phyloP scores from a whole-genome alignment of 768 basidiomycete genomes.

The Leccinum rimulosum region DNA sequence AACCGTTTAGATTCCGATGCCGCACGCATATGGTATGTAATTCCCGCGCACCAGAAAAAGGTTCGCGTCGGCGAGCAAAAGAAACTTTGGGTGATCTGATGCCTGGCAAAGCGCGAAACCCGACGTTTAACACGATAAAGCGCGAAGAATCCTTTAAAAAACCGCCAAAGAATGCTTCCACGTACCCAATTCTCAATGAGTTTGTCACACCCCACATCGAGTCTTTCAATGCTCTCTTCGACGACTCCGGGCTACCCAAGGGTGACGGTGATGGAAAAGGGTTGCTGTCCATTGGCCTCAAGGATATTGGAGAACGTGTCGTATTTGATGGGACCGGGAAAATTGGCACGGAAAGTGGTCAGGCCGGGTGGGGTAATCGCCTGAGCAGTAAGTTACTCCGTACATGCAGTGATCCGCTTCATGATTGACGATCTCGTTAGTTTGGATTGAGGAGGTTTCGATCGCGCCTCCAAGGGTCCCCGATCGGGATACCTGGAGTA shows the following conservation, averaged over 20 bases:
- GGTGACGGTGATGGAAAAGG: slow-evolving; percentile 80
- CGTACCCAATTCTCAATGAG: slow-evolving; percentile 82
- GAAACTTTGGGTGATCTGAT: slow-evolving; percentile 31
- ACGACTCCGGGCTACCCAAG: slow-evolving; percentile 77
- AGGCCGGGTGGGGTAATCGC: slow-evolving; percentile 73
- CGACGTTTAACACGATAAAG: slow-evolving; percentile 78
- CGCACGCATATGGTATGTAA: slow-evolving; percentile 20
- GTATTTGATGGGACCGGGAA: slow-evolving; percentile 79
- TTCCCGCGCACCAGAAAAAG: slow-evolving; percentile 23
- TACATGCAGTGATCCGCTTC: slow-evolving; percentile 8
- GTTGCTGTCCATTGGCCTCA: slow-evolving; percentile 70
- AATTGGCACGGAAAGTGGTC: slow-evolving; percentile 50
- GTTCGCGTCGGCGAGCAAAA: not conserved
- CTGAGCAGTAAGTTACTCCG: slow-evolving; percentile 65
- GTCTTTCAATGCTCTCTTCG: slow-evolving; percentile 95
- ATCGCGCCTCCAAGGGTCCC: slow-evolving; percentile 85
- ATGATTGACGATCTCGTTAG: slow-evolving; percentile 41
- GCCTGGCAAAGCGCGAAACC: slow-evolving; percentile 49
- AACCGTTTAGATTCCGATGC: slow-evolving; percentile 16
- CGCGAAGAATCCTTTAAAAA: slow-evolving; percentile 77
- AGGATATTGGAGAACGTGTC: slow-evolving; percentile 89
- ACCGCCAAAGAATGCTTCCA: slow-evolving; percentile 66
- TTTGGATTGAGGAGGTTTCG: slow-evolving; percentile 85
- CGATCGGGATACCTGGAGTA: slow-evolving; percentile 73
- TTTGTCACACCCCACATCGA: slow-evolving; percentile 93